Evolutionary conservation across 2,329 filamentous ascomycete species (phyloP).

Genomic region (Purpureocillium takamizusanense): DNA sequence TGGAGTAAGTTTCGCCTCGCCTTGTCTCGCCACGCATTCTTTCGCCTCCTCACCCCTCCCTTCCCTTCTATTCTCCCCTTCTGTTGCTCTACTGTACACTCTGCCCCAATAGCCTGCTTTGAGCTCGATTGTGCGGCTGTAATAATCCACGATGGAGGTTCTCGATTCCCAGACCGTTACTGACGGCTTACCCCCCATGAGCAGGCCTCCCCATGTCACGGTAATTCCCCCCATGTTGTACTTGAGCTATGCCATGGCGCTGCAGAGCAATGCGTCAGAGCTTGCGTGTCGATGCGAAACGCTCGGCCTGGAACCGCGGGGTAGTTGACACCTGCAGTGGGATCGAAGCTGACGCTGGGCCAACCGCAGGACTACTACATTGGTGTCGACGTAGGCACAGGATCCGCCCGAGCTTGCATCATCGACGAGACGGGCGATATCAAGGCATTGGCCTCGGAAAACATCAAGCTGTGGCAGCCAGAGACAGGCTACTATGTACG

Average conservation of each 20-base stretch:
- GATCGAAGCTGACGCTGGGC: background rate
- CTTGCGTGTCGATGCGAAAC: no score
- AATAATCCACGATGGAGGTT: slow-evolving; percentile 2
- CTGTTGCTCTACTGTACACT: slow-evolving; percentile 2
- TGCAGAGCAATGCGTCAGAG: background rate
- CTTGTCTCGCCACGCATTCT: background rate
- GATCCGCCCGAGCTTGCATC: slow-evolving; percentile 89
- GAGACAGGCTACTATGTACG: slow-evolving; percentile 65
- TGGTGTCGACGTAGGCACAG: slow-evolving; percentile 93
- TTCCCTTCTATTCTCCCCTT: slow-evolving; percentile 1
- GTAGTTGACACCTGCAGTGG: no score
- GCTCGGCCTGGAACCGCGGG: no score
- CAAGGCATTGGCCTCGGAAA: slow-evolving; percentile 61
- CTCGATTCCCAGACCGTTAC: slow-evolving; percentile 8
- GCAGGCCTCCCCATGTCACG: slow-evolving; percentile 23
- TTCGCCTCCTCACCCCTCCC: no score
- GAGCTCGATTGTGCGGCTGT: slow-evolving; percentile 1
- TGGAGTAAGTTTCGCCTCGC: slow-evolving; percentile 23
- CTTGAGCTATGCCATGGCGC: no score
- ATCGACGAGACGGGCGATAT: slow-evolving; percentile 91
- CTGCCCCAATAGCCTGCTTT: no score
- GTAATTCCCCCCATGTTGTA: slow-evolving; percentile 13
- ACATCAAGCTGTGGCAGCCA: slow-evolving; percentile 75
- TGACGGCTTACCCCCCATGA: slow-evolving; percentile 14
- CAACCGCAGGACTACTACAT: slow-evolving; percentile 50